A percentile compares a stretch with the other conserved stretches of the same genome.
Evolutionary conservation across 169 alveolate species (phyloP).

Genomic region (Plasmodium chabaudi): DNA sequence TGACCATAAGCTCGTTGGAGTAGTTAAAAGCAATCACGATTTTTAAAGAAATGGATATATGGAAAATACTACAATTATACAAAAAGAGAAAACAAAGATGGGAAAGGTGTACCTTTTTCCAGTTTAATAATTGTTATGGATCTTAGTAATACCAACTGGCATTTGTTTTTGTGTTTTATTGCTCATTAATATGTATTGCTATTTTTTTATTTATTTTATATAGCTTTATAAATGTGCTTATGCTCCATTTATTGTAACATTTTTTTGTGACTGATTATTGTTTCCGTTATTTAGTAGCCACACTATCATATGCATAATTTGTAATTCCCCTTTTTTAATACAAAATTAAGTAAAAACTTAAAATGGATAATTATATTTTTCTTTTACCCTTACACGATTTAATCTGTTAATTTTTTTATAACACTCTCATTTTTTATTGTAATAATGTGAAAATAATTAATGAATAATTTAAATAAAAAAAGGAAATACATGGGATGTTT

Average conservation of each 20-base stretch:
- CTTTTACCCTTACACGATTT: not conserved
- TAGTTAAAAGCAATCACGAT: constrained; percentile 85
- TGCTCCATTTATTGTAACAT: no score
- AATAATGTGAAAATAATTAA: no score
- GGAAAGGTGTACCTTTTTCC: no score
- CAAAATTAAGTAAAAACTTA: constrained; percentile 8
- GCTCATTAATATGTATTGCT: not conserved
- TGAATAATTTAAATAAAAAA: no score
- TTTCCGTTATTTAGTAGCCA: no score
- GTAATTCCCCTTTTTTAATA: not conserved
- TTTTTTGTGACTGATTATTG: no score
- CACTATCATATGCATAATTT: no score
- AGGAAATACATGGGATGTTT: no score
- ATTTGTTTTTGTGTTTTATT: not conserved
- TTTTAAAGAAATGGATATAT: constrained; percentile 23
- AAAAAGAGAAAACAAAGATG: not conserved
- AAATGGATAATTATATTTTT: not conserved
- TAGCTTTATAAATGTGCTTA: not conserved
- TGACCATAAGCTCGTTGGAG: constrained; percentile 86
- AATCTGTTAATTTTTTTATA: not conserved
- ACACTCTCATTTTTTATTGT: no score
- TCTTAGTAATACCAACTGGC: no score
- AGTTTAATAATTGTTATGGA: no score
- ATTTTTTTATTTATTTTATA: not conserved
- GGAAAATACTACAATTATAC: not conserved